Evolutionary conservation across 371 early-diverging fungal species (phyloP).

Genomic region (Lichtheimia hyalospora): DNA sequence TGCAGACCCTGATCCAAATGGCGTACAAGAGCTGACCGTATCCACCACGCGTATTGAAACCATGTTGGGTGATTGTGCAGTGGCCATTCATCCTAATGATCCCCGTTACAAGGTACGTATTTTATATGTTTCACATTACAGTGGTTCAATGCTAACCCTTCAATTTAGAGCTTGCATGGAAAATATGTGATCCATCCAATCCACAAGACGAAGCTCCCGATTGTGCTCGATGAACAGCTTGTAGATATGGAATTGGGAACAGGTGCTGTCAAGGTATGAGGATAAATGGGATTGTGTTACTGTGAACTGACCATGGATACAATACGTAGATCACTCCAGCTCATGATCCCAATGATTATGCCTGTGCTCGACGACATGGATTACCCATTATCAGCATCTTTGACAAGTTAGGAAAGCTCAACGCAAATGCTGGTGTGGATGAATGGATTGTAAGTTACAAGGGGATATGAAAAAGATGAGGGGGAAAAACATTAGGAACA

Average conservation of each 20-base stretch:
- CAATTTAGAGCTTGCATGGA: conserved; percentile 71
- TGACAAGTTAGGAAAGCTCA: conserved; percentile 79
- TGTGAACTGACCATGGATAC: neutral
- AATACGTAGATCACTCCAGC: conserved; percentile 88
- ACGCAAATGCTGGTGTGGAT: conserved; percentile 60
- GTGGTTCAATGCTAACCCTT: neutral
- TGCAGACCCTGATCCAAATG: conserved; percentile 52
- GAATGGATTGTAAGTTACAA: conserved; percentile 47
- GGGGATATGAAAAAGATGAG: neutral
- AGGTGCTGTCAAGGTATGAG: conserved; percentile 93
- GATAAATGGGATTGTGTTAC: neutral
- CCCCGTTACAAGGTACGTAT: conserved; percentile 66
- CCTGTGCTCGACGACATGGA: conserved; percentile 85
- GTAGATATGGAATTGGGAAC: conserved; percentile 96
- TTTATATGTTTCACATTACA: neutral
- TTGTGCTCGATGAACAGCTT: conserved; percentile 82
- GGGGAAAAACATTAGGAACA: neutral
- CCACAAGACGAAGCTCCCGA: conserved; percentile 78
- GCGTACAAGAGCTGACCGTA: conserved; percentile 72
- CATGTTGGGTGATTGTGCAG: conserved; percentile 98
- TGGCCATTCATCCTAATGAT: conserved; percentile 95
- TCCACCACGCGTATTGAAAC: conserved; percentile 99
- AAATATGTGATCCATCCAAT: conserved; percentile 89
- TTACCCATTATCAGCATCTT: conserved; percentile 83
- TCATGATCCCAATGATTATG: conserved; percentile 97